Conservation (phyloP, 1,284 basidiomycete genomes). For the Boletus semigastroideus region DNA sequence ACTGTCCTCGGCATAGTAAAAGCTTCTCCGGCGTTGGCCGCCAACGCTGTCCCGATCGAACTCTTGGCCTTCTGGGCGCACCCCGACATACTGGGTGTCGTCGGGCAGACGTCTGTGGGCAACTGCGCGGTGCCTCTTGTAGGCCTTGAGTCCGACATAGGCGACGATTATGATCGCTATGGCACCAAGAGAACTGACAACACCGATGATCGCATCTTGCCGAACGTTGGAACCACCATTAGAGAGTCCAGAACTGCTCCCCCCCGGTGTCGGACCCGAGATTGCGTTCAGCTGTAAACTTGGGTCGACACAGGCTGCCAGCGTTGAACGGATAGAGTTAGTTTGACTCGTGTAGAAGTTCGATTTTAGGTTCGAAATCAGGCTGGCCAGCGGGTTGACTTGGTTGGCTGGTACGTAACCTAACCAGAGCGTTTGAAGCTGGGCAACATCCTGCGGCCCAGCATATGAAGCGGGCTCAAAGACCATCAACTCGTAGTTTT, state of each 20-base stretch:
- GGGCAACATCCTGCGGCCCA: constrained; percentile 40
- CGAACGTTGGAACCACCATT: constrained; percentile 38
- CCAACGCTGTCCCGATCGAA: constrained; percentile 75
- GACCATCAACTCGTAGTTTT: constrained; percentile 59
- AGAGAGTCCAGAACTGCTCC: constrained; percentile 17
- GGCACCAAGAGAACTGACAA: constrained; percentile 71
- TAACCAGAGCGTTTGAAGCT: constrained; percentile 60
- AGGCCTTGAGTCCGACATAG: constrained; percentile 60
- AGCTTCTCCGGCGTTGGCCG: constrained; percentile 67
- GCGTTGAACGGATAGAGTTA: constrained; percentile 38
- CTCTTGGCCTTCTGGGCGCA: constrained; percentile 58
- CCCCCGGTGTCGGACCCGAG: constrained; percentile 35
- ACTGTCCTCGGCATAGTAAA: constrained; percentile 82
- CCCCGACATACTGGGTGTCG: constrained; percentile 34
- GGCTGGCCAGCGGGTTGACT: constrained; percentile 52
- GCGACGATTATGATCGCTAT: constrained; percentile 65
- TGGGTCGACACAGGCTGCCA: constrained; percentile 63
- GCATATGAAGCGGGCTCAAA: constrained; percentile 55
- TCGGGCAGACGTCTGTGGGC: constrained; percentile 66
- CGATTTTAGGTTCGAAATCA: constrained; percentile 56
- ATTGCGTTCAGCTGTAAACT: constrained; percentile 55
- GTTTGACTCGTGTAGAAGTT: constrained; percentile 55
- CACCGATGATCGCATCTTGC: constrained; percentile 78
- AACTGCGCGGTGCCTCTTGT: constrained; percentile 58
- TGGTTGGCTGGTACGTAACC: constrained; percentile 53